These are phyloP conservation scores for Helicocarpus griseus DNA, from an alignment of 2,329 filamentous ascomycete species.

Conservation along the genomic window DNA sequence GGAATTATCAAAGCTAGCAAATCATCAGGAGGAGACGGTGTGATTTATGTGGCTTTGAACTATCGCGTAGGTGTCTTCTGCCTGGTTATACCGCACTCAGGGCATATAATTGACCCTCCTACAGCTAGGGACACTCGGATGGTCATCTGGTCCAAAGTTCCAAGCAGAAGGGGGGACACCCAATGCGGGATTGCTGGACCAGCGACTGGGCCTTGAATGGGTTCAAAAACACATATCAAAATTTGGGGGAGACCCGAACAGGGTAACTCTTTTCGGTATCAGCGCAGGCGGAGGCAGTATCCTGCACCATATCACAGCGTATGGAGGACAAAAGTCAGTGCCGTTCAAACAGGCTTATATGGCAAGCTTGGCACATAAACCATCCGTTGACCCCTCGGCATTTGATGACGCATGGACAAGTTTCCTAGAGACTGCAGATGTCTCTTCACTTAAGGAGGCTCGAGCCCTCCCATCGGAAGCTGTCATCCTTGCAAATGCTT, in stretches of 20 bases:
- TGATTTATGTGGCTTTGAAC: slow-evolving; percentile 22
- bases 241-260: slow-evolving; percentile 41
- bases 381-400: slow-evolving; percentile 17
- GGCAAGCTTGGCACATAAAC: slow-evolving; percentile 27
- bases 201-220: slow-evolving; percentile 43
- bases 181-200: slow-evolving; percentile 40
- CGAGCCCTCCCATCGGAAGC: slow-evolving; percentile 24
- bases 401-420: slow-evolving; percentile 27
- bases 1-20: slow-evolving; percentile 15
- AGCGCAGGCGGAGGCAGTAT: slow-evolving; percentile 3
- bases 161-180: slow-evolving; percentile 27
- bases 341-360: slow-evolving; percentile 23
- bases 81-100: neutral
- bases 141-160: slow-evolving; percentile 32
- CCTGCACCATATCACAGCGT: neutral
- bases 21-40: slow-evolving; percentile 14
- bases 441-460: slow-evolving; percentile 30
- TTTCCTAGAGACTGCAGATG: slow-evolving; percentile 29
- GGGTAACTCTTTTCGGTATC: slow-evolving; percentile 34
- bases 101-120: slow-evolving; percentile 4
- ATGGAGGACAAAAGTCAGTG: slow-evolving; percentile 10
- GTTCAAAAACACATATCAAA: slow-evolving; percentile 39
- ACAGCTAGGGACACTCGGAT: slow-evolving; percentile 34
- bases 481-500: slow-evolving; percentile 30
- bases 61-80: slow-evolving; percentile 21